Conservation (phyloP, 164 flowering plant species). For the Magnolia sinica region DNA sequence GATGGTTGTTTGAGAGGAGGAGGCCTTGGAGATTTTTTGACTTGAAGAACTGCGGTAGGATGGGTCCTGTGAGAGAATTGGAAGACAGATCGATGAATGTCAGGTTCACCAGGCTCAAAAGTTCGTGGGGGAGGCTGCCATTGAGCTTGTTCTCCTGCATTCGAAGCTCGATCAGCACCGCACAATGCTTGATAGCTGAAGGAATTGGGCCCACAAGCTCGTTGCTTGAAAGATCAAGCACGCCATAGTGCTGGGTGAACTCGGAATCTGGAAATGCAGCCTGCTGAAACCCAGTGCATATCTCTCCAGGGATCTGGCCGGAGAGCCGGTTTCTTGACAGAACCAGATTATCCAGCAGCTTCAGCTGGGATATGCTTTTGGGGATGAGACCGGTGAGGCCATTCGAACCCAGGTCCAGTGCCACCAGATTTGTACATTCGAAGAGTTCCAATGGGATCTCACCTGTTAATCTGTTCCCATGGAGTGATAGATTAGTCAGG, state of each 20-base stretch:
- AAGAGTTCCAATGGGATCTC: slow-evolving; percentile 50
- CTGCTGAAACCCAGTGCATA: slow-evolving; percentile 61
- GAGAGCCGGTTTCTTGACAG: slow-evolving; percentile 44
- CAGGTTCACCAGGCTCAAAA: slow-evolving; percentile 36
- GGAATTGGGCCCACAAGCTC: slow-evolving; percentile 53
- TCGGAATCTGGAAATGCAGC: slow-evolving; percentile 58
- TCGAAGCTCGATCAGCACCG: slow-evolving; percentile 34
- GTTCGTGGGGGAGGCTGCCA: slow-evolving; percentile 49
- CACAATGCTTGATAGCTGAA: slow-evolving; percentile 37
- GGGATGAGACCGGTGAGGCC: slow-evolving; percentile 45
- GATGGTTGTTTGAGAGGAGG: slow-evolving; percentile 44
- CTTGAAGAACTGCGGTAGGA: slow-evolving; percentile 28
- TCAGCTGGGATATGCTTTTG: slow-evolving; percentile 35
- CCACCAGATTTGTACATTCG: slow-evolving; percentile 41
- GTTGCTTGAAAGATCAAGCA: slow-evolving; percentile 61
- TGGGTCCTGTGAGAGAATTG: slow-evolving; percentile 41
- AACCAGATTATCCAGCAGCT: slow-evolving; percentile 53
- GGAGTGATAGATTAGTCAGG: slow-evolving; percentile 55
- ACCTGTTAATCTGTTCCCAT: slow-evolving; percentile 48
- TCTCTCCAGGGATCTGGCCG: slow-evolving; percentile 53
- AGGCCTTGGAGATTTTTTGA: slow-evolving; percentile 51
- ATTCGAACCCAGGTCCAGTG: slow-evolving; percentile 54
- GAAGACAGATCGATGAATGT: slow-evolving; percentile 51
- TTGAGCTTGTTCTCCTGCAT: slow-evolving; percentile 52
- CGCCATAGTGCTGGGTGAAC: slow-evolving; percentile 60